Conservation (phyloP, 1,284 basidiomycete genomes). For the Sporisorium graminicola region DNA sequence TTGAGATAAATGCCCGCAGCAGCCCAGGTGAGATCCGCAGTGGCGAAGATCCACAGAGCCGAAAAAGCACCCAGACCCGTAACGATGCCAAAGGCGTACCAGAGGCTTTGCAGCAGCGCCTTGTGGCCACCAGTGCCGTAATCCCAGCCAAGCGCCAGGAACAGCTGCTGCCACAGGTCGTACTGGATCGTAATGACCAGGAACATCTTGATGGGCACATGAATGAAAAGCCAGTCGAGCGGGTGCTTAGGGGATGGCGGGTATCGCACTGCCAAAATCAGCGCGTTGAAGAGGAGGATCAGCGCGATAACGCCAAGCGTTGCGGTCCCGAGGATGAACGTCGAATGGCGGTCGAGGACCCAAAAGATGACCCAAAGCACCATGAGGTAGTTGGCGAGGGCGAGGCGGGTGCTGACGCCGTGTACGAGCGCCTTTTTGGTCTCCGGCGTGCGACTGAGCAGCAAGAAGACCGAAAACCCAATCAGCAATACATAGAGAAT, state of each 20-base stretch:
- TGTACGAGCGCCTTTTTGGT: slow-evolving; percentile 75
- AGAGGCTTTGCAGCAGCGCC: slow-evolving; percentile 46
- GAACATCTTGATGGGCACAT: slow-evolving; percentile 72
- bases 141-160: slow-evolving; percentile 72
- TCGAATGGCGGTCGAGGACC: slow-evolving; percentile 72
- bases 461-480: slow-evolving; percentile 83
- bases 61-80: slow-evolving; percentile 49
- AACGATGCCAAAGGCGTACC: slow-evolving; percentile 59
- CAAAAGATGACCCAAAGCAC: slow-evolving; percentile 85
- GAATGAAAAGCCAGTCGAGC: slow-evolving; percentile 73
- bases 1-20: slow-evolving; percentile 58
- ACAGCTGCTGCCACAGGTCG: slow-evolving; percentile 72
- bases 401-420: slow-evolving; percentile 82
- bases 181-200: slow-evolving; percentile 72
- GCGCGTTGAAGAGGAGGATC: slow-evolving; percentile 56
- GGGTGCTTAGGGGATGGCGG: slow-evolving; percentile 70
- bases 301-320: slow-evolving; percentile 52
- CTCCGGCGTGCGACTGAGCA: slow-evolving; percentile 79
- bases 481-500: slow-evolving; percentile 74
- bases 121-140: slow-evolving; percentile 38
- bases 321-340: slow-evolving; percentile 55
- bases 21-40: slow-evolving; percentile 58
- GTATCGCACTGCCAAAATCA: slow-evolving; percentile 54
- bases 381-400: slow-evolving; percentile 84
- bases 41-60: slow-evolving; percentile 63